Evolutionary conservation across 495 filamentous ascomycete genomes (phyloP).

Genomic region (Talaromyces nanjingensis): DNA sequence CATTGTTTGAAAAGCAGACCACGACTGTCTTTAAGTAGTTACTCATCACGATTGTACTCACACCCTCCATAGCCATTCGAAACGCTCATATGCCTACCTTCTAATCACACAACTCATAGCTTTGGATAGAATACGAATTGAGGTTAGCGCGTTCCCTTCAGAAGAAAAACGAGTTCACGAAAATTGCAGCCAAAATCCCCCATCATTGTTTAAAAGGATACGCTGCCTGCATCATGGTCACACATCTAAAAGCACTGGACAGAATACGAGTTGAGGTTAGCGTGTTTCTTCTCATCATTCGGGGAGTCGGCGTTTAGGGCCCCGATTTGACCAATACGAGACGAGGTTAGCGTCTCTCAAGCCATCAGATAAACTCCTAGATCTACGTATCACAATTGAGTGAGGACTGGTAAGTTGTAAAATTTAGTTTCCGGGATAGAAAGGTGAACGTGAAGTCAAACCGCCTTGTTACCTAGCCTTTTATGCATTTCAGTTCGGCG

Average conservation of each 20-base stretch:
- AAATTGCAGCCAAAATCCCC: not conserved
- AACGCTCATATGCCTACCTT: not conserved
- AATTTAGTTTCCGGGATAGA: too few species aligned
- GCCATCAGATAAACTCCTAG: too few species aligned
- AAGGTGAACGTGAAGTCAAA: too few species aligned
- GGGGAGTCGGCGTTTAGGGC: not conserved
- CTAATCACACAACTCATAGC: not conserved
- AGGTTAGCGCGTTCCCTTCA: not conserved
- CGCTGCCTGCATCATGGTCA: not conserved
- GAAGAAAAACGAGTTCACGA: not conserved
- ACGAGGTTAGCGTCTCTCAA: not conserved
- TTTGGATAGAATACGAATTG: not conserved
- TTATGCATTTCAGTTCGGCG: too few species aligned
- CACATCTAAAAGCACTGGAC: not conserved
- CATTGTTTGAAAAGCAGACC: not conserved
- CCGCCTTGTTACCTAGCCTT: too few species aligned
- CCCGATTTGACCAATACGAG: not conserved
- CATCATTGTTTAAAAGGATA: not conserved
- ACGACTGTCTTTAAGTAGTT: conserved; percentile 4
- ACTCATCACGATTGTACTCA: not conserved
- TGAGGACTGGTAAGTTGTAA: too few species aligned
- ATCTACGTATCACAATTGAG: not conserved
- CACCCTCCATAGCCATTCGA: not conserved
- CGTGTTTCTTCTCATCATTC: not conserved
- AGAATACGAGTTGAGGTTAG: not conserved